Percentiles rank a stretch among this genome's conserved stretches.
Evolutionary conservation across 2,329 filamentous ascomycete species (phyloP).

Genomic region (Zymoseptoria pseudotritici): DNA sequence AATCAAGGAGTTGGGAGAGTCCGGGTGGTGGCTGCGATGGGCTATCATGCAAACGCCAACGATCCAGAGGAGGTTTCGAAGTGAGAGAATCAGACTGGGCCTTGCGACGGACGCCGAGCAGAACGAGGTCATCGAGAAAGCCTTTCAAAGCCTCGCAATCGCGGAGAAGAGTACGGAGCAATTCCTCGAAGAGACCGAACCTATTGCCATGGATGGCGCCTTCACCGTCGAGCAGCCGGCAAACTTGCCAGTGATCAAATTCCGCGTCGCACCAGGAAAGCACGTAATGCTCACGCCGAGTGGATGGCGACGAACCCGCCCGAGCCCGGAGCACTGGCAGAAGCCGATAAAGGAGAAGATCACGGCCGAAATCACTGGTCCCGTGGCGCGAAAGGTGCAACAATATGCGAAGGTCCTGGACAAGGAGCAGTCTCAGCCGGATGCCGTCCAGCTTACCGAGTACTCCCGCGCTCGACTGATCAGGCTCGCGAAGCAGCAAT

Average conservation of each 20-base stretch:
- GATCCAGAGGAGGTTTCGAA: conserved; percentile 59
- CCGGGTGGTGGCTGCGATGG: conserved; percentile 87
- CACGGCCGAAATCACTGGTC: not conserved
- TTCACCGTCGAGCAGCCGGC: conserved; percentile 22
- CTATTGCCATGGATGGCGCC: conserved; percentile 20
- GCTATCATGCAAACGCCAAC: conserved; percentile 71
- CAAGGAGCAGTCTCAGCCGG: not conserved
- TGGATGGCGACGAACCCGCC: conserved; percentile 25
- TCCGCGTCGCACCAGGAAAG: conserved; percentile 24
- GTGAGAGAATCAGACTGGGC: conserved; percentile 59
- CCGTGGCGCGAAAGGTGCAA: not conserved
- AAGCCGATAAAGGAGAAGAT: conserved; percentile 21
- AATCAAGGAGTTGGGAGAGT: conserved; percentile 78
- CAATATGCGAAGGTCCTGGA: not conserved
- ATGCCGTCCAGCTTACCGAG: not conserved
- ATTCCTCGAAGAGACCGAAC: conserved; percentile 14
- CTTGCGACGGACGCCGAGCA: conserved; percentile 38
- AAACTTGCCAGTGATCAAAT: conserved; percentile 22
- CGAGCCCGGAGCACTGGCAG: conserved; percentile 9
- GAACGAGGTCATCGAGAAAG: conserved; percentile 13
- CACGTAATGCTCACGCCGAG: conserved; percentile 24
- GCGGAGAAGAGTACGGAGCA: conserved; percentile 14
- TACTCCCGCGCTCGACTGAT: not conserved
- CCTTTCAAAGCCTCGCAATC: not conserved
- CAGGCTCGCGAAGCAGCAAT: not conserved